These are phyloP conservation scores for Xylariaceae sp. DNA, from an alignment of 2,329 filamentous ascomycete species.

Conservation along the genomic window DNA sequence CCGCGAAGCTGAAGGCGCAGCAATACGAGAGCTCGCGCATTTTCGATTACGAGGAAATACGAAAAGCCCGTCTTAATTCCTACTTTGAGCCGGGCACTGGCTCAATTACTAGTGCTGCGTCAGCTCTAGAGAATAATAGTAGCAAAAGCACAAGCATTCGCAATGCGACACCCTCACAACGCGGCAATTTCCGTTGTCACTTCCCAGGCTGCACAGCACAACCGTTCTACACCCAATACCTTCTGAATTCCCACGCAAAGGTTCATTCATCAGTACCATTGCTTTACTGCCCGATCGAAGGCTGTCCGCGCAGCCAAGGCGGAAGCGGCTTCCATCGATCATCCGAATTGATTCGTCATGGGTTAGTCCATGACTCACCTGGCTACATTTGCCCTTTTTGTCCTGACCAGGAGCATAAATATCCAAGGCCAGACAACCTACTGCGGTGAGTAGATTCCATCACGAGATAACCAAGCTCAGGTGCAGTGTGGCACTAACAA, in stretches of 20 bases:
- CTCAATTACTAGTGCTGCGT: no score
- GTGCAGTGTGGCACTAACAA: conserved; percentile 12
- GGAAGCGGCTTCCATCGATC: conserved; percentile 67
- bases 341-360: conserved; percentile 70
- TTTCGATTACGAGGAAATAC: no score
- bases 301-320: conserved; percentile 55
- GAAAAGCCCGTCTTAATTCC: no score
- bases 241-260: conserved; percentile 74
- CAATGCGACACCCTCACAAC: conserved; percentile 46
- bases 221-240: conserved; percentile 71
- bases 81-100: no score
- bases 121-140: no score
- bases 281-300: conserved; percentile 59
- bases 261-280: conserved; percentile 61
- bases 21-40: no score
- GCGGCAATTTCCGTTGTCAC: conserved; percentile 53
- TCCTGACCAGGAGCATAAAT: conserved; percentile 86
- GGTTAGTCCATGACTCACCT: conserved; percentile 87
- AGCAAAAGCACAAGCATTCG: conserved; percentile 58
- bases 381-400: conserved; percentile 97
- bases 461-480: conserved; percentile 1
- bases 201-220: conserved; percentile 60
- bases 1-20: no score
- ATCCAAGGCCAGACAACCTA: conserved; percentile 90
- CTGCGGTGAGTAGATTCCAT: conserved; percentile 60